These are phyloP conservation scores for Alternaria sp. DNA, from an alignment of 2,329 filamentous ascomycete species.

Conservation along the genomic window DNA sequence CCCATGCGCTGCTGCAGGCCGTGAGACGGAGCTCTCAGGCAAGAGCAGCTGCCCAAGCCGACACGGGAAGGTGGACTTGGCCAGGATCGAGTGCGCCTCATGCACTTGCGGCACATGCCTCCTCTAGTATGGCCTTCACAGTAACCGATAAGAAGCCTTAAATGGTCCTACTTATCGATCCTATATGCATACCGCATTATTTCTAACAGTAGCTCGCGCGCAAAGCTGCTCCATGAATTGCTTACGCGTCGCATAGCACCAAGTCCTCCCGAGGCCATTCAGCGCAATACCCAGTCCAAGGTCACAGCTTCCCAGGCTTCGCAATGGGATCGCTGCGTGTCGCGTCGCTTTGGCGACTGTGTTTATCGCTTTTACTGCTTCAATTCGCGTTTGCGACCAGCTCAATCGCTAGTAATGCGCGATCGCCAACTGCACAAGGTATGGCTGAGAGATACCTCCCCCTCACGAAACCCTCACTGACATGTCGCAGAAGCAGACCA, in stretches of 20 bases:
- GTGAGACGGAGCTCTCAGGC: neutral
- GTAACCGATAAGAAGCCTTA: slow-evolving; percentile 1
- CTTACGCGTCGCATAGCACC: neutral
- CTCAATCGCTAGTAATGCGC: slow-evolving; percentile 5
- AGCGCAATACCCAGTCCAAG: neutral
- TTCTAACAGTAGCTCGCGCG: slow-evolving; percentile 12
- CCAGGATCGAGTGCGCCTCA: slow-evolving; percentile 18
- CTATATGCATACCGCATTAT: slow-evolving; percentile 14
- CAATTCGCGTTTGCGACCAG: slow-evolving; percentile 8
- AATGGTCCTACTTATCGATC: slow-evolving; percentile 4
- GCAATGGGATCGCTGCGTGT: slow-evolving; percentile 3
- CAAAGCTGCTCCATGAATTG: slow-evolving; percentile 8
- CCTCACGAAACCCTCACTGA: slow-evolving; percentile 3
- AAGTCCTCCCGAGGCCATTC: neutral
- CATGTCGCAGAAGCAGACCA: slow-evolving; percentile 1
- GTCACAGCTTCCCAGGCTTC: neutral
- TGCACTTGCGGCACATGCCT: slow-evolving; percentile 18
- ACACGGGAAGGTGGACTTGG: slow-evolving; percentile 19
- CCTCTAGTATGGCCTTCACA: slow-evolving; percentile 12
- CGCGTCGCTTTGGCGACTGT: slow-evolving; percentile 9
- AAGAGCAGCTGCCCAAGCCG: neutral
- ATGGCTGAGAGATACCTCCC: neutral
- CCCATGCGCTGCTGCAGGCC: neutral
- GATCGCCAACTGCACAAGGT: slow-evolving; percentile 11
- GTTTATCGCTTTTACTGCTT: slow-evolving; percentile 2